Conservation (phyloP, 139 green algal genomes). For the Coelastrella sp. region DNA sequence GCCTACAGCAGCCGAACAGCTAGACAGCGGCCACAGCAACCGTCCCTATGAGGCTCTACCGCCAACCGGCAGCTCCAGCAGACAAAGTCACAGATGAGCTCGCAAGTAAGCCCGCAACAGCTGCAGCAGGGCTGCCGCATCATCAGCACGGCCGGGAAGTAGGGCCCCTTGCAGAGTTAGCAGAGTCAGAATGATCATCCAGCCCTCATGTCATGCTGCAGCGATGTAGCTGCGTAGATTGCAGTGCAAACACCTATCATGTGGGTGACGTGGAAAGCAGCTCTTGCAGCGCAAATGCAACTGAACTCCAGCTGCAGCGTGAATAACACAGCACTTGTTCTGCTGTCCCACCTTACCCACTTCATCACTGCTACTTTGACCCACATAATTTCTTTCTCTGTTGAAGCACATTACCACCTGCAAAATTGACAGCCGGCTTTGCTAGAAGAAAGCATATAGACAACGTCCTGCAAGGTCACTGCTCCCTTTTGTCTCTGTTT, state of each 20-base stretch:
- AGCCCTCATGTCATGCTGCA: too few relatives aligned
- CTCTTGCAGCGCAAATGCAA: neutral
- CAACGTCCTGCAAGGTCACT: neutral
- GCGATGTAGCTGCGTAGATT: too few relatives aligned
- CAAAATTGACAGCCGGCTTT: neutral
- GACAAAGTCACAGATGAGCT: slow-evolving; percentile 11
- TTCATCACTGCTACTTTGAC: too few relatives aligned
- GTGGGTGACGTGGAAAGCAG: too few relatives aligned
- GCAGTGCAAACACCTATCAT: too few relatives aligned
- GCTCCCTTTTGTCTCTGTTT: neutral
- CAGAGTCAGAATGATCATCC: too few relatives aligned
- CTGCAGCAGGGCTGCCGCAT: neutral
- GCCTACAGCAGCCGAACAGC: neutral
- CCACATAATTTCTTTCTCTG: too few relatives aligned
- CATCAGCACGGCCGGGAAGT: too few relatives aligned
- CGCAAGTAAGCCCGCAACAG: neutral
- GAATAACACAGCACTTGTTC: neutral
- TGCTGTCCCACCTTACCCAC: neutral
- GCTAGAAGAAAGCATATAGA: neutral
- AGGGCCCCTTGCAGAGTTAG: too few relatives aligned
- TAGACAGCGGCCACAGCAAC: too few relatives aligned
- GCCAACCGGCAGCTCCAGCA: neutral
- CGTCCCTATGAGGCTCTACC: neutral
- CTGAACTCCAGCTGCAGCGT: neutral
- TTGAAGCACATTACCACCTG: neutral